Evolutionary conservation across 1,139 yeast genomes (phyloP), one percentile per base, ranked within the genome.

Genomic region (Lodderomyces elongisporus): DNA sequence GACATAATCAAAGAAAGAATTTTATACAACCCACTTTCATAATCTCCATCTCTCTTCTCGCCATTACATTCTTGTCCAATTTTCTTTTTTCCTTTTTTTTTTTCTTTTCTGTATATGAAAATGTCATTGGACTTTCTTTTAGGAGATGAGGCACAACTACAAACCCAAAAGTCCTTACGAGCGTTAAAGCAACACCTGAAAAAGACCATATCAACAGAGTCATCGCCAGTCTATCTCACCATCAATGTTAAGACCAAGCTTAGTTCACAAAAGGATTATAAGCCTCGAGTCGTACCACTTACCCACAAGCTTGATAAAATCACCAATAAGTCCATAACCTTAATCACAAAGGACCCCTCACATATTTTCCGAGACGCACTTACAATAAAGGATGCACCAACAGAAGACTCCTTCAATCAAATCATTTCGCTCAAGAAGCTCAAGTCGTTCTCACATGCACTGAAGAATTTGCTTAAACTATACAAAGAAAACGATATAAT

Each of bases 261-360:
- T 14, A 53, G 74, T 4, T 56, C 60, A 27, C 45, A 61, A 15
- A 76, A 72, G 38, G 87, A 80, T 43, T 69, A 71, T 42, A 66
- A 74, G 1, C 87, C 89, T 3, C 58, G 89, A 41, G 74, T 83
- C 29, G 68, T 83, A 25, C 83, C 85, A 2, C 42, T 83, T n/a
- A 64, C 73, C 0, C 62, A 73, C 40, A 65, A 72, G 36, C 55
- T 74, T 37, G 73, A 65, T 42, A 66, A 62, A 38, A 52, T 70
- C 3, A 69, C 64, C 16, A 69, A 66, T 21, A 61, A 71, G 37
- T 62, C 77, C 21, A 70, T 82, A 4, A 52, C 82, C 6, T 58
- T 83, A 22, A 67, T 83, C 10, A 78, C 88, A 5, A 81, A 79
- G 44, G 88, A 81, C 48, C 87, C 88, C 1, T 70, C 80, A 2